A percentile compares a stretch with the other conserved stretches of the same genome.
These are phyloP conservation scores for Microdochium paspali DNA, from an alignment of 2,329 filamentous ascomycete species.

Conservation along the genomic window DNA sequence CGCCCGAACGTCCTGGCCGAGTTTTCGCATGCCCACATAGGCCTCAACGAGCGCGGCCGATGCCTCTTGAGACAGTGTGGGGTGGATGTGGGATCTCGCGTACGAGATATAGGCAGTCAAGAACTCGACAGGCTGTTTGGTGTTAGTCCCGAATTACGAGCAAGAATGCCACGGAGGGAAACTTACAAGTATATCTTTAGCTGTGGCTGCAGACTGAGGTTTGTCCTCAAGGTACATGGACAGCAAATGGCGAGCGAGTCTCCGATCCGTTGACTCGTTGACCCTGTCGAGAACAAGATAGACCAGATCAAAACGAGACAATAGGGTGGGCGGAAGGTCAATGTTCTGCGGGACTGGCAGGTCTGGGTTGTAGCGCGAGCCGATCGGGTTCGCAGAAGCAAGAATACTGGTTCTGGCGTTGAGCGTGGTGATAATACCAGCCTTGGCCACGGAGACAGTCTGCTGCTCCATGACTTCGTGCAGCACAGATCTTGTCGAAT, in stretches of 20 bases:
- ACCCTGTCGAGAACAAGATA: slow-evolving; percentile 93
- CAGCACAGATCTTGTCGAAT: slow-evolving; percentile 67
- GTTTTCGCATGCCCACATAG: slow-evolving; percentile 91
- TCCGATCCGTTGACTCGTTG: slow-evolving; percentile 81
- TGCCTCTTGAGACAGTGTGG: slow-evolving; percentile 69
- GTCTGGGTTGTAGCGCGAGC: slow-evolving; percentile 94
- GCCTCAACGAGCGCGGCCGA: slow-evolving; percentile 75
- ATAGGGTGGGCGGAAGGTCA: slow-evolving; percentile 85
- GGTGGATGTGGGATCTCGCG: slow-evolving; percentile 78
- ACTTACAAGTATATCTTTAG: slow-evolving; percentile 72
- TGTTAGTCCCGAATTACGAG: slow-evolving; percentile 14
- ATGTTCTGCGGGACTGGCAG: slow-evolving; percentile 96
- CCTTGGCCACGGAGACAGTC: slow-evolving; percentile 78
- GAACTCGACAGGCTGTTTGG: slow-evolving; percentile 73
- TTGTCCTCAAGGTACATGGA: slow-evolving; percentile 96
- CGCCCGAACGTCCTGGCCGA: slow-evolving; percentile 78
- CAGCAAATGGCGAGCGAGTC: slow-evolving; percentile 83
- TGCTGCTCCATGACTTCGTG: slow-evolving; percentile 88
- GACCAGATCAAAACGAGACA: slow-evolving; percentile 93
- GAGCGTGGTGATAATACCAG: slow-evolving; percentile 91
- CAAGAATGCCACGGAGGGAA: not conserved
- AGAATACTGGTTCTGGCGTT: slow-evolving; percentile 94
- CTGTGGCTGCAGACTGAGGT: slow-evolving; percentile 70
- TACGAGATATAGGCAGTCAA: slow-evolving; percentile 96
- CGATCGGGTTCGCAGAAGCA: slow-evolving; percentile 94